Conservation (phyloP, 805 yeast species). For the Candida loeiensis region DNA sequence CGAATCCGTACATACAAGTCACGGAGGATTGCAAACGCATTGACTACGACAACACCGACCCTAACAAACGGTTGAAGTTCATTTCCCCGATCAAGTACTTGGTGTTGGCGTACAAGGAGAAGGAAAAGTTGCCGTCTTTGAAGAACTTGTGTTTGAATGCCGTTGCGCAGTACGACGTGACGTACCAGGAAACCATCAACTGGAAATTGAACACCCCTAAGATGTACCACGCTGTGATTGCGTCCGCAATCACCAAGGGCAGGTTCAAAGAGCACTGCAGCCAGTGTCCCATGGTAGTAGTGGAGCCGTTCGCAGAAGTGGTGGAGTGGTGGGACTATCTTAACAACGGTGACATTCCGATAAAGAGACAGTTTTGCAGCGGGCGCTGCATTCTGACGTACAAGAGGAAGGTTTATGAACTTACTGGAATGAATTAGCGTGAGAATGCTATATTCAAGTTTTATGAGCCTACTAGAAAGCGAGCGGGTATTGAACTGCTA, state of each 20-base stretch:
- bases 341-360: slow-evolving; percentile 47
- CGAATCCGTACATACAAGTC: slow-evolving; percentile 42
- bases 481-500: no score
- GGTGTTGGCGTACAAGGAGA: slow-evolving; percentile 12
- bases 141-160: slow-evolving; percentile 46
- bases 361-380: slow-evolving; percentile 53
- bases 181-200: slow-evolving; percentile 48
- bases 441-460: neutral
- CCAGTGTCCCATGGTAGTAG: slow-evolving; percentile 44
- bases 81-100: slow-evolving; percentile 28
- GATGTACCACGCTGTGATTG: slow-evolving; percentile 42
- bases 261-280: slow-evolving; percentile 51
- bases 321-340: slow-evolving; percentile 68
- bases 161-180: slow-evolving; percentile 50
- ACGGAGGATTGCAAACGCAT: slow-evolving; percentile 23
- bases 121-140: slow-evolving; percentile 40
- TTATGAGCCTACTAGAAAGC: neutral
- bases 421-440: slow-evolving; percentile 1
- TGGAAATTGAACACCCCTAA: slow-evolving; percentile 53
- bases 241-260: slow-evolving; percentile 52
- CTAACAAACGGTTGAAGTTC: slow-evolving; percentile 22
- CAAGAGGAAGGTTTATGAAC: neutral
- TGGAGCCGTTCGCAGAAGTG: slow-evolving; percentile 56
- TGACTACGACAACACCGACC: slow-evolving; percentile 14
- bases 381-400: slow-evolving; percentile 41